Percentiles rank a stretch among this genome's conserved stretches.
phyloP scores from a whole-genome alignment of 2,329 filamentous ascomycete species.

The Xylariales sp. region DNA sequence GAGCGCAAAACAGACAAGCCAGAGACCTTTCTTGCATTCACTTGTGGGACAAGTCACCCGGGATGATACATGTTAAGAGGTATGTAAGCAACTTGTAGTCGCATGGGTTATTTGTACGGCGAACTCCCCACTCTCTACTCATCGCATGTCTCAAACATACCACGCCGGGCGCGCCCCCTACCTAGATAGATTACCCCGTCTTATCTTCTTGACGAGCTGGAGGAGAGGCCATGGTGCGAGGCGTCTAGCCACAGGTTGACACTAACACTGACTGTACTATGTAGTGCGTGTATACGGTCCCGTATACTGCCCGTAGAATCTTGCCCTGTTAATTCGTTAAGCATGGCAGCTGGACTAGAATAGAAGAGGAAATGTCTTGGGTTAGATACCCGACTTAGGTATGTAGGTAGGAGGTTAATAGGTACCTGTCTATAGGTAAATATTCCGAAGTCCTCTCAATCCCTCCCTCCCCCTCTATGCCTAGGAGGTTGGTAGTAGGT shows the following conservation, averaged over 20 bases:
- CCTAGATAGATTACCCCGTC: slow-evolving; percentile 16
- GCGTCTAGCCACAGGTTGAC: slow-evolving; percentile 4
- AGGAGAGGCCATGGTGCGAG: slow-evolving; percentile 22
- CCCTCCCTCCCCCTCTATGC: too few species aligned
- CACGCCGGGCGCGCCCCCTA: background rate
- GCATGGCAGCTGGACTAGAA: slow-evolving; percentile 14
- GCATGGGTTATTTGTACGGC: slow-evolving; percentile 5
- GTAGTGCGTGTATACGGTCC: background rate
- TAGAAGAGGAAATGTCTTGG: slow-evolving; percentile 20
- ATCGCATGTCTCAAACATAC: background rate
- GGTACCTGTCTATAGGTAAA: too few species aligned
- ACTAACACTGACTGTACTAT: background rate
- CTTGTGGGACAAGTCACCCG: background rate
- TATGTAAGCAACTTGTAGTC: slow-evolving; percentile 12
- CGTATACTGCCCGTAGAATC: slow-evolving; percentile 1
- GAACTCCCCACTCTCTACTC: slow-evolving; percentile 21
- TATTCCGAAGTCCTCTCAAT: too few species aligned
- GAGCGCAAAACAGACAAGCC: slow-evolving; percentile 7
- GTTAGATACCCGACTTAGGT: background rate
- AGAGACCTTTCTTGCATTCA: background rate
- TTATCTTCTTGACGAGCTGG: slow-evolving; percentile 31
- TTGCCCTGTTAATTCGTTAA: slow-evolving; percentile 9
- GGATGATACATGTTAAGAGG: background rate
- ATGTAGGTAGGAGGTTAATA: too few species aligned
- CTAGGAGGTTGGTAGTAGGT: too few species aligned